These are phyloP conservation scores for Saccharomycodes ludwigii DNA, from an alignment of 805 yeast genomes.

Conservation along the genomic window DNA sequence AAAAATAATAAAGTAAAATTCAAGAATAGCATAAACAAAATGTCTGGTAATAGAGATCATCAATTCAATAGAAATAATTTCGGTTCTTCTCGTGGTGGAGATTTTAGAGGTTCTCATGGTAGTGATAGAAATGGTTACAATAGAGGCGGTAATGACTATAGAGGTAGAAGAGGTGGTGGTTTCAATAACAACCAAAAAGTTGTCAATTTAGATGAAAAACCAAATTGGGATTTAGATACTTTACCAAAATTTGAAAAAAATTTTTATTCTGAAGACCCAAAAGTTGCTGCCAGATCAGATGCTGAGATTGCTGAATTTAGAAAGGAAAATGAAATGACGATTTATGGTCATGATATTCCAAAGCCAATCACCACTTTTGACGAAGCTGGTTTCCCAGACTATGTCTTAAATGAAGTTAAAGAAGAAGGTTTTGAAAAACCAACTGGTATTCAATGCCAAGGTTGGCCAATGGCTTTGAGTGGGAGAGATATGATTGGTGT, in stretches of 20 bases:
- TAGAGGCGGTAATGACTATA: slow-evolving; percentile 22
- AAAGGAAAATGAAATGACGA: slow-evolving; percentile 74
- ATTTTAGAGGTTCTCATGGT: slow-evolving; percentile 27
- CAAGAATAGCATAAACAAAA: slow-evolving; percentile 5
- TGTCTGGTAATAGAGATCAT: slow-evolving; percentile 27
- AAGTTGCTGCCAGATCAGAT: slow-evolving; percentile 63
- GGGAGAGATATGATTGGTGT: slow-evolving; percentile 99
- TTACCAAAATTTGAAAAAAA: slow-evolving; percentile 90
- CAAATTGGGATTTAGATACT: slow-evolving; percentile 59
- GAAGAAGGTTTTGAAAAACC: slow-evolving; percentile 89
- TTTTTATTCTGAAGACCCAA: slow-evolving; percentile 78
- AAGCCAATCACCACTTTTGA: slow-evolving; percentile 88
- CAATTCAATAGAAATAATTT: slow-evolving; percentile 25
- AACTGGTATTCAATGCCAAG: slow-evolving; percentile 97
- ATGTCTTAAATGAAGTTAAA: slow-evolving; percentile 79
- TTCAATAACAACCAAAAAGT: slow-evolving; percentile 27
- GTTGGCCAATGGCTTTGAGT: slow-evolving; percentile 99
- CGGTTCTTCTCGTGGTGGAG: slow-evolving; percentile 28
- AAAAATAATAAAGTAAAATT: neutral
- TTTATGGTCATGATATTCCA: slow-evolving; percentile 76
- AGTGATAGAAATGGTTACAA: slow-evolving; percentile 27
- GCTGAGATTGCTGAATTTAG: slow-evolving; percentile 68
- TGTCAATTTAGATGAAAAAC: slow-evolving; percentile 34
- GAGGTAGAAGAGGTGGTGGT: slow-evolving; percentile 27
- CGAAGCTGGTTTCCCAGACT: slow-evolving; percentile 96